Percentiles rank a stretch among this genome's conserved stretches.
These are phyloP conservation scores for Porogramme epimiltina DNA, from an alignment of 1,284 basidiomycete species.

Conservation along the genomic window DNA sequence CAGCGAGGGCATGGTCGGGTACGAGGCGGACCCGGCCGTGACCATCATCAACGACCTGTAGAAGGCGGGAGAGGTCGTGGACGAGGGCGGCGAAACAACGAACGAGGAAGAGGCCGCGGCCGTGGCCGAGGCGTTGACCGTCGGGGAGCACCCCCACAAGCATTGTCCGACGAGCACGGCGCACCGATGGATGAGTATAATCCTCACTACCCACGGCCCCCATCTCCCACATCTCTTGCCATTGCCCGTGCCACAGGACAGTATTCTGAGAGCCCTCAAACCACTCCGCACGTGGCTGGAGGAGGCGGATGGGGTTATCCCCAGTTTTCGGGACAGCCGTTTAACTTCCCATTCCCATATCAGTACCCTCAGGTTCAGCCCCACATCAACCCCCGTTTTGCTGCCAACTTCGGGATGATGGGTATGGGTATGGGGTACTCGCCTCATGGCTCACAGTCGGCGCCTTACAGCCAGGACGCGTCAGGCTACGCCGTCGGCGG, in stretches of 20 bases:
- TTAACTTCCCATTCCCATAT: constrained; percentile 27
- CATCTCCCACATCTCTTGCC: constrained; percentile 49
- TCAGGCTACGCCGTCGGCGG: constrained; percentile 12
- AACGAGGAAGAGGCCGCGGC: constrained; percentile 39
- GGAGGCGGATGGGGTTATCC: constrained; percentile 25
- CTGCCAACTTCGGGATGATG: constrained; percentile 37
- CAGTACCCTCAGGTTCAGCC: constrained; percentile 62
- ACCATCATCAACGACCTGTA: constrained; percentile 28
- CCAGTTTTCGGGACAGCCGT: constrained; percentile 23
- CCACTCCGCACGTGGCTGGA: constrained; percentile 10
- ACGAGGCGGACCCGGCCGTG: constrained; percentile 25
- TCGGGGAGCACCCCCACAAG: constrained; percentile 6
- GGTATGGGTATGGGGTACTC: constrained; percentile 21
- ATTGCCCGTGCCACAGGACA: constrained; percentile 51
- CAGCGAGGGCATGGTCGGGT: constrained; percentile 29
- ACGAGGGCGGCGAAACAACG: constrained; percentile 28
- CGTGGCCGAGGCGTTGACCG: constrained; percentile 27
- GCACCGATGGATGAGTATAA: constrained; percentile 28
- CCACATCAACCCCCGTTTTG: constrained; percentile 81
- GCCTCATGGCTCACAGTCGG: constrained; percentile 16
- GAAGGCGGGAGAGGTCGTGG: constrained; percentile 29
- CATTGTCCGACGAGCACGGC: constrained; percentile 15
- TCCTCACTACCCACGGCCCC: constrained; percentile 32
- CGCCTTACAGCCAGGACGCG: constrained; percentile 12
- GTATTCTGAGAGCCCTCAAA: constrained; percentile 29